Conservation (phyloP, 805 yeast genomes). For the Diddensiella transvaalensis region DNA sequence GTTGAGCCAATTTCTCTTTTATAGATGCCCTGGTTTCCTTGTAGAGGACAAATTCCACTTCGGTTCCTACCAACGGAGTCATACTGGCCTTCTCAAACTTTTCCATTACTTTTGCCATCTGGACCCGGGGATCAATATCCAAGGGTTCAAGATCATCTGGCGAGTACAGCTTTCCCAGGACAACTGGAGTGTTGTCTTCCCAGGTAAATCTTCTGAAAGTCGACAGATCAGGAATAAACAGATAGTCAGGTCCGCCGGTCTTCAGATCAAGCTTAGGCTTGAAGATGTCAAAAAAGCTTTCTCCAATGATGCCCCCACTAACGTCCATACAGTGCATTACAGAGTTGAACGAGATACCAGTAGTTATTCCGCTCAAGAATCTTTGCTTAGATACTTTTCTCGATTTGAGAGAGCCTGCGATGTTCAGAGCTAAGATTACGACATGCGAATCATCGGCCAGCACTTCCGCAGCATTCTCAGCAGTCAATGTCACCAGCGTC, state of each 20-base stretch:
- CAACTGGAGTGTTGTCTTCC: neutral
- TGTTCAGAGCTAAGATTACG: neutral
- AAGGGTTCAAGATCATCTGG: neutral
- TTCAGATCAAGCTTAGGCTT: constrained; percentile 2
- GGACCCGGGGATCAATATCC: neutral
- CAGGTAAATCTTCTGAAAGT: constrained; percentile 2
- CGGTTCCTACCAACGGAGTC: constrained; percentile 2
- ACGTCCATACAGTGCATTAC: neutral
- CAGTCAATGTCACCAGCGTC: neutral
- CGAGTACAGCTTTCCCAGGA: neutral
- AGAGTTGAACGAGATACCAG: neutral
- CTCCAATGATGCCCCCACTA: neutral
- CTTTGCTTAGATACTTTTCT: neutral
- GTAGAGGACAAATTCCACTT: neutral
- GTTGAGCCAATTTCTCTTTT: neutral
- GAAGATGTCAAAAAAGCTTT: neutral
- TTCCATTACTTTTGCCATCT: neutral
- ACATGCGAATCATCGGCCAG: neutral
- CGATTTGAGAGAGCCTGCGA: neutral
- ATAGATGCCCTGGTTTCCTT: neutral
- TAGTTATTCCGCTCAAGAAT: neutral
- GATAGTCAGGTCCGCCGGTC: neutral
- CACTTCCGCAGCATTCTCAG: neutral
- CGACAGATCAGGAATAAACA: neutral
- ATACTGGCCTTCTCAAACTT: neutral